Evolutionary conservation across 768 basidiomycete genomes (phyloP), one percentile per base, ranked within the genome.

Genomic region (Leccinum sublutescens): DNA sequence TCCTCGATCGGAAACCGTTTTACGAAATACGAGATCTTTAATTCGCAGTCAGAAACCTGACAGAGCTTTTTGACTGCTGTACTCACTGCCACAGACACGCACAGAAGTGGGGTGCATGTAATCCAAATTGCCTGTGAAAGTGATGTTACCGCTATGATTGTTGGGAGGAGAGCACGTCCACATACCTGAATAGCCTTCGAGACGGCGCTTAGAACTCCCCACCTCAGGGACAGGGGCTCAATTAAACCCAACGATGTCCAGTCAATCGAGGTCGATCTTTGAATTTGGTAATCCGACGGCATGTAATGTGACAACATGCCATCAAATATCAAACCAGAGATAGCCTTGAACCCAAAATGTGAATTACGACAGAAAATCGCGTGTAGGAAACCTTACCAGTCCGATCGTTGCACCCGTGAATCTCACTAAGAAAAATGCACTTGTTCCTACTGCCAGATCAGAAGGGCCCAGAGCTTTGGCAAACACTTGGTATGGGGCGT

Each of bases 401-500:
- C 91, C 91, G 40, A 88, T 78, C 2, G 91, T 92, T 33, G 91
- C 89, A 9, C 91, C 91, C 38, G 91, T 93, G 74, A 93, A 93
- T 48, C 91, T 82, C 49, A 92, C 89, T 56, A 93, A 79, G 74
- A 94, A 93, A 72, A 93, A 94, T 11, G 90, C 91, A 67, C 90
- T 88, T 10, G 92, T 94, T 31, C 89, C 88, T 21, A 85, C 81
- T 4, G 91, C 91, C 54, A 92, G 71, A 63, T 92, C 86, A 50
- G 80, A 76, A 7, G 85, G 82, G 57, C 82, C 80, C 36, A 93
- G 71, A 12, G 86, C 83, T 59, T 79, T 80, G 52, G 83, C 83
- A 69, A 93, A 89, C 9, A 91, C 82, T 68, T 91, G 89, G 67
- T 91, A 92, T 8, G 92, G 92, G 1, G 91, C 86, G 68, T 93